Evolutionary conservation across 176 grass and related monocot species (phyloP).

Genomic region (Oryza rufipogon): DNA sequence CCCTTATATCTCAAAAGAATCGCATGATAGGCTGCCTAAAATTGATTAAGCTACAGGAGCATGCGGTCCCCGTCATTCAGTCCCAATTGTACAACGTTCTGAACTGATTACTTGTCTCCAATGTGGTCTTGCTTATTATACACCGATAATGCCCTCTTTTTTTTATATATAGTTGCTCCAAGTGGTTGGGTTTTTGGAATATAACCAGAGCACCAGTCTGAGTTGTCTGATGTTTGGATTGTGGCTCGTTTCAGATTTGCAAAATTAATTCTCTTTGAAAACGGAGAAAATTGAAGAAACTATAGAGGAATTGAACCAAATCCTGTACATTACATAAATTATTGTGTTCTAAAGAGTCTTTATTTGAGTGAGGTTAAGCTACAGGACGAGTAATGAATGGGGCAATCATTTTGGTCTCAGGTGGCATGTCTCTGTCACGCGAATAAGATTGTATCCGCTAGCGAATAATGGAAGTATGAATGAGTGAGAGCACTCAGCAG

Average conservation of each 20-base stretch:
- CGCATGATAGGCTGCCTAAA: background rate
- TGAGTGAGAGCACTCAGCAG: background rate
- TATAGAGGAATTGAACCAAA: too few species aligned
- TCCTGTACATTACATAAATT: too few species aligned
- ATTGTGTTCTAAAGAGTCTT: too few species aligned
- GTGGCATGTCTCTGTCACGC: conserved; percentile 27
- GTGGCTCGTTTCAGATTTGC: too few species aligned
- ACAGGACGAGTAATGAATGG: background rate
- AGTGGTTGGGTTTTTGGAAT: background rate
- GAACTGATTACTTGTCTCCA: background rate
- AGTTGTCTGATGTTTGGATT: too few species aligned
- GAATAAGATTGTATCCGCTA: conserved; percentile 32
- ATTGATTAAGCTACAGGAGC: background rate
- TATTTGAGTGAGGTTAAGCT: too few species aligned
- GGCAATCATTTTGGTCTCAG: conserved; percentile 20
- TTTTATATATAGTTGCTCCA: background rate
- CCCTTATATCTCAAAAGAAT: background rate
- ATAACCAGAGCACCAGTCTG: background rate
- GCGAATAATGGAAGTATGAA: background rate
- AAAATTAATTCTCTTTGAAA: too few species aligned
- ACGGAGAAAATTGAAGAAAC: too few species aligned
- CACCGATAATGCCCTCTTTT: background rate
- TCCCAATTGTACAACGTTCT: background rate
- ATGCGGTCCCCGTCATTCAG: background rate
- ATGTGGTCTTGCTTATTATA: background rate